Evolutionary conservation across 495 filamentous ascomycete species (phyloP).

Genomic region (Penicillium roqueforti): DNA sequence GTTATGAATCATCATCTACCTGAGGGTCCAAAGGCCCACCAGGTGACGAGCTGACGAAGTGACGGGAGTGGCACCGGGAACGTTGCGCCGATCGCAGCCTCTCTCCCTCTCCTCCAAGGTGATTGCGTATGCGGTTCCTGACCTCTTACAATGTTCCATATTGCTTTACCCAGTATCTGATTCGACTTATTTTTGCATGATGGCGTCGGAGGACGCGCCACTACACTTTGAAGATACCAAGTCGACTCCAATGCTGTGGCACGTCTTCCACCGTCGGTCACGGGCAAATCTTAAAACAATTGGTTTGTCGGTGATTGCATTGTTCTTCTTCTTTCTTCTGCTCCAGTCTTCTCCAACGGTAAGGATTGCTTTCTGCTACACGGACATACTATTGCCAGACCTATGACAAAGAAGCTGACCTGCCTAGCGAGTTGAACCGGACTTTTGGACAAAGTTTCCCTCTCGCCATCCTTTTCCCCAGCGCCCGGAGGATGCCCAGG

Average conservation of each 20-base stretch:
- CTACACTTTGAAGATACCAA: constrained; percentile 30
- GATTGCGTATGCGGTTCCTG: constrained; percentile 20
- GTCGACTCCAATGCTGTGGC: constrained; percentile 26
- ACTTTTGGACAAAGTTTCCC: constrained; percentile 39
- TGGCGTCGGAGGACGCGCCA: constrained; percentile 30
- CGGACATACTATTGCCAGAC: constrained; percentile 4
- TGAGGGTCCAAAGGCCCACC: not conserved
- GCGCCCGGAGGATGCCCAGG: constrained; percentile 35
- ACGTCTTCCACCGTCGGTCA: constrained; percentile 29
- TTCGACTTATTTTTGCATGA: constrained; percentile 13
- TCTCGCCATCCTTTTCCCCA: constrained; percentile 32
- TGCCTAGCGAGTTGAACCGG: constrained; percentile 22
- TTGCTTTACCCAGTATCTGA: not conserved
- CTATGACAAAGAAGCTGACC: constrained; percentile 9
- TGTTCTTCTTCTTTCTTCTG: constrained; percentile 25
- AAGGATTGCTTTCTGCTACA: constrained; percentile 6
- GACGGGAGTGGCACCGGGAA: constrained; percentile 8
- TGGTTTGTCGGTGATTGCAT: constrained; percentile 20
- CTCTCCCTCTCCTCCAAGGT: constrained; percentile 11
- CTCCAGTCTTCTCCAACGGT: constrained; percentile 25
- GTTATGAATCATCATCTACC: no score
- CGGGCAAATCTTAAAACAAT: constrained; percentile 30
- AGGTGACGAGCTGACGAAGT: not conserved
- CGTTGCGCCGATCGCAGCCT: constrained; percentile 13
- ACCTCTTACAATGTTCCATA: constrained; percentile 12